Evolutionary conservation across 805 yeast genomes (phyloP), one percentile per base, ranked within the genome.

Genomic region (Starmerella ratchasimensis): DNA sequence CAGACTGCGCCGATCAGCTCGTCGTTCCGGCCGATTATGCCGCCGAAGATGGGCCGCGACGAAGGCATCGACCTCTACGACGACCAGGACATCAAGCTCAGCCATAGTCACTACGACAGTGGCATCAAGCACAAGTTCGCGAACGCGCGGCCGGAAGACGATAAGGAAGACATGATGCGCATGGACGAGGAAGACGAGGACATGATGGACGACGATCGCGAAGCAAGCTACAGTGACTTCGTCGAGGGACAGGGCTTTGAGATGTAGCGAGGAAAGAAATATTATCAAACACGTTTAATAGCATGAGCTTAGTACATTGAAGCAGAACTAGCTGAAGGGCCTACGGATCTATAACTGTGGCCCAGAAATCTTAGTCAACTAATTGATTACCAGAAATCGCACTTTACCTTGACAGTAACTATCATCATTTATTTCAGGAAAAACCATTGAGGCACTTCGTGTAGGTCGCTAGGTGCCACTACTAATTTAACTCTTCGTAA

Each of bases 191-290:
- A 47, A 39, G 54, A 49, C 32, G 55, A 39, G 34, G 46, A 43
- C 26, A 36, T 38, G 41, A 44, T 44, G 37, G 46, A 39, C 29
- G 45, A 41, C 28, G 57, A 50, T 21, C 49, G 41, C 17, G 55
- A 52, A 21, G 56, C 54, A 28, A 67, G 65, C 34, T 69, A 73
- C 47, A 75, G 74, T 48, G 73, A 70, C 39, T 72, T 73, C 61
- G 90, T 82, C 36, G 82, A 80, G 56, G 94, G 94, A 18, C 79
- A 82, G 43, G 56, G 58, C 48, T 83, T 84, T 55, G 95, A 84
- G 58, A 67, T 84, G 49, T 82, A 54, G n/a, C n/a, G n/a, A n/a
- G n/a, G n/a, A n/a, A n/a, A n/a, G n/a, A n/a, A n/a, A n/a, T n/a
- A n/a, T n/a, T n/a, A n/a, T n/a, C n/a, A n/a, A n/a, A n/a, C n/a